Conservation (phyloP, 106 monocot species). For the Triglochin maritima region DNA sequence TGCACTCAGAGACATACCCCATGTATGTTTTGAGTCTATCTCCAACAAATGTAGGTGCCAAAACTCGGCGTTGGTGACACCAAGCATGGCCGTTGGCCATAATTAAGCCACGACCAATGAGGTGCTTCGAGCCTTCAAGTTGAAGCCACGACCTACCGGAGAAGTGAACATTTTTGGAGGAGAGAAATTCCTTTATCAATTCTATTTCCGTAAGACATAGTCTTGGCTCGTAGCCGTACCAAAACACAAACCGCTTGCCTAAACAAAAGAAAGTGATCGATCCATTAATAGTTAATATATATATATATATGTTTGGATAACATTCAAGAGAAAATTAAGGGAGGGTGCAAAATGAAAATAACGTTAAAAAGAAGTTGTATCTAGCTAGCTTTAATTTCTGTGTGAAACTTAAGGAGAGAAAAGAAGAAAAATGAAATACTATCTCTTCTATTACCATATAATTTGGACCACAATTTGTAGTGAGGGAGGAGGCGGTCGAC, state of each 20-base stretch:
- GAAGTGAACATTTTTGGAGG: constrained; percentile 44
- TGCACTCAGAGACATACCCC: constrained; percentile 85
- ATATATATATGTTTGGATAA: no score
- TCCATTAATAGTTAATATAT: no score
- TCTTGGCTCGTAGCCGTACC: constrained; percentile 92
- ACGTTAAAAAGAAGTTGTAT: no score
- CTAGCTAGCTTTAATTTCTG: no score
- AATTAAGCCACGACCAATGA: constrained; percentile 76
- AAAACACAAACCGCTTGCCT: constrained; percentile 79
- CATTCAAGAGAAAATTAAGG: no score
- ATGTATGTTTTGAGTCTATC: constrained; percentile 73
- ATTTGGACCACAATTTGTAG: constrained; percentile 70
- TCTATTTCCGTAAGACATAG: constrained; percentile 77
- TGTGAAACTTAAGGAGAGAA: no score
- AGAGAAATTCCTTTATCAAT: constrained; percentile 76
- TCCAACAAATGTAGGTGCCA: constrained; percentile 77
- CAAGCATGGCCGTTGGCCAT: constrained; percentile 88
- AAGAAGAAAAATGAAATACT: neutral
- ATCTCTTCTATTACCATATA: constrained; percentile 36
- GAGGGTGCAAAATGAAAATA: no score
- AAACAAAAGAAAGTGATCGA: no score
- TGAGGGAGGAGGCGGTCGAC: constrained; percentile 85
- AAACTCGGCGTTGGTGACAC: constrained; percentile 79
- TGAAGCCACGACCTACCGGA: constrained; percentile 91
- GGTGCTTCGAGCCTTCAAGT: constrained; percentile 62